phyloP scores from a whole-genome alignment of 1,284 basidiomycete genomes.

The Cryptococcus amylolentus region DNA sequence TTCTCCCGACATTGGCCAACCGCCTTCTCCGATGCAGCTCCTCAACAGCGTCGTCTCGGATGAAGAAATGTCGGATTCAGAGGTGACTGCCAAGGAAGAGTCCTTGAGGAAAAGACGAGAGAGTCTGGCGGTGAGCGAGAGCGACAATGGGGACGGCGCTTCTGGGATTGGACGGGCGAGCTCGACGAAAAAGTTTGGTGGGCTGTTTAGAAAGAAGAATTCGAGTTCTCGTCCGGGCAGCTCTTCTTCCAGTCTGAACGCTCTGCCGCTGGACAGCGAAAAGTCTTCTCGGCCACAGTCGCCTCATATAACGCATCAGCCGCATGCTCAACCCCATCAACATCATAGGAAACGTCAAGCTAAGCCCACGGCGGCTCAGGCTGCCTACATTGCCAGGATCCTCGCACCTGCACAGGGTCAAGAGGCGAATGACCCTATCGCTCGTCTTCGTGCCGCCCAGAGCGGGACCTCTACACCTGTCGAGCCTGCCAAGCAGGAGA shows the following conservation, averaged over 20 bases:
- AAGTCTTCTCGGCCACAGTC: constrained; percentile 1
- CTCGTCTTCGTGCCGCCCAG: constrained; percentile 37
- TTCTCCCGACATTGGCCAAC: constrained; percentile 2
- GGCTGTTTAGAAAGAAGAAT: constrained; percentile 33
- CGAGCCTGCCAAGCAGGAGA: constrained; percentile 6
- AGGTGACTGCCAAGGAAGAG: constrained; percentile 11
- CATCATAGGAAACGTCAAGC: constrained; percentile 17
- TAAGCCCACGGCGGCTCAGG: constrained; percentile 45
- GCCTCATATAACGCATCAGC: not conserved
- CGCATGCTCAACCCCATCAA: not conserved
- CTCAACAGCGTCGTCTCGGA: constrained; percentile 27
- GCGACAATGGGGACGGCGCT: constrained; percentile 23
- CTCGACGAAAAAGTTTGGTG: constrained; percentile 21
- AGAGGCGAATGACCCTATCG: constrained; percentile 34
- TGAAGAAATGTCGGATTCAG: constrained; percentile 33
- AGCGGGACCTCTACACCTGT: constrained; percentile 17
- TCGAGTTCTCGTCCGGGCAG: constrained; percentile 22
- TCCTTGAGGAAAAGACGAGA: constrained; percentile 11
- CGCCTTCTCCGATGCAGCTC: not conserved
- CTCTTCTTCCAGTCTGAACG: constrained; percentile 3
- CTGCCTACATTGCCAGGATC: constrained; percentile 50
- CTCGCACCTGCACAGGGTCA: constrained; percentile 25
- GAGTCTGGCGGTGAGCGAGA: constrained; percentile 9
- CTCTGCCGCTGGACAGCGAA: constrained; percentile 1
- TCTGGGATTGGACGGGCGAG: constrained; percentile 12